Conservation (phyloP, 768 basidiomycete genomes). For the Leccinum subtestaceum region DNA sequence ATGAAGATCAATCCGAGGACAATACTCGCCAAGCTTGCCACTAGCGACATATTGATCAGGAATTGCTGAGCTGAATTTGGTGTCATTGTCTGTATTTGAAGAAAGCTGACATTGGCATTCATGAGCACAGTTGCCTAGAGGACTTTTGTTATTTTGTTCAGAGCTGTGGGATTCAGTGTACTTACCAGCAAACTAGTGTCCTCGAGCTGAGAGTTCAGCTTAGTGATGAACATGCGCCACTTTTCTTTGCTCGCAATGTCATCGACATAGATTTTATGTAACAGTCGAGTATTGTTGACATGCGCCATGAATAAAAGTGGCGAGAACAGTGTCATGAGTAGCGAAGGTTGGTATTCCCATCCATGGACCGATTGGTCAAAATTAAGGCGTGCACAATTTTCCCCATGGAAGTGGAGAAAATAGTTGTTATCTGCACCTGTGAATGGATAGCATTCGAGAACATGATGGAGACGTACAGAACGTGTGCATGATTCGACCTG, state of each 20-base stretch:
- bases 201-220: conserved; percentile 48
- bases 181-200: conserved; percentile 53
- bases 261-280: conserved; percentile 54
- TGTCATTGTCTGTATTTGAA: conserved; percentile 44
- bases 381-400: conserved; percentile 41
- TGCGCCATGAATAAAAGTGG: conserved; percentile 51
- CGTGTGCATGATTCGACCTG: conserved; percentile 31
- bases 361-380: conserved; percentile 32
- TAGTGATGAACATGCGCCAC: conserved; percentile 45
- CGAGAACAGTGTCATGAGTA: conserved; percentile 36
- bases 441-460: conserved; percentile 14
- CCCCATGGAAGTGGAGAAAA: conserved; percentile 44
- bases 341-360: conserved; percentile 29
- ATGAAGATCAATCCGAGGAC: conserved; percentile 42
- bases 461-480: conserved; percentile 22
- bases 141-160: neutral
- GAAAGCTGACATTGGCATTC: conserved; percentile 55
- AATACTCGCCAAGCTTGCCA: conserved; percentile 41
- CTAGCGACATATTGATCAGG: conserved; percentile 42
- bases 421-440: conserved; percentile 28
- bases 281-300: conserved; percentile 39
- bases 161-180: neutral
- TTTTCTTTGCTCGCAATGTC: conserved; percentile 35
- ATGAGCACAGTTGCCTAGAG: conserved; percentile 53
- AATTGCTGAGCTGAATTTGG: conserved; percentile 32